phyloP scores from a whole-genome alignment of 2,329 filamentous ascomycete genomes.

The Thelonectria discophora region DNA sequence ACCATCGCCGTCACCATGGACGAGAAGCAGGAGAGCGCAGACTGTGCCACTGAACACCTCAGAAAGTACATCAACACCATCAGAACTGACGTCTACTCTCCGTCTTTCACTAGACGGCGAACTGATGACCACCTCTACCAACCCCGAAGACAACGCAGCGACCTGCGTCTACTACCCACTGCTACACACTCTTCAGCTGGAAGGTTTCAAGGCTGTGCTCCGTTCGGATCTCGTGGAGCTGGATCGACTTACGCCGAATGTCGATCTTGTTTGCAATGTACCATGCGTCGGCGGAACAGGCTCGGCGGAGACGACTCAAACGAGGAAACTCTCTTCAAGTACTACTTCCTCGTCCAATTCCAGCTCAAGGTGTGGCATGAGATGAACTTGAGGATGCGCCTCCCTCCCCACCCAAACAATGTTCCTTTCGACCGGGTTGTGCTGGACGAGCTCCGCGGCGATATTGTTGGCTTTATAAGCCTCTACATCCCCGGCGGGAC shows the following conservation, averaged over 20 bases:
- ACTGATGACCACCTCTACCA: constrained; percentile 23
- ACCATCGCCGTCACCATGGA: constrained; percentile 1
- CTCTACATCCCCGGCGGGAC: neutral
- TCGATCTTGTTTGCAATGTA: neutral
- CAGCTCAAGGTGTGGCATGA: neutral
- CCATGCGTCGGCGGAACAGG: neutral
- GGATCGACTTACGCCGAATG: neutral
- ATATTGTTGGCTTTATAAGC: constrained; percentile 44
- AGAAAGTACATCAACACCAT: neutral
- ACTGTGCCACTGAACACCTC: neutral
- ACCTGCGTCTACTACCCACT: neutral
- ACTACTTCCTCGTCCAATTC: neutral
- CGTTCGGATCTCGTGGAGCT: neutral
- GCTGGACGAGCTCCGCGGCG: constrained; percentile 42
- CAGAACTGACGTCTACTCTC: neutral
- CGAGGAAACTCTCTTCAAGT: neutral
- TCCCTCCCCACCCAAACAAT: constrained; percentile 21
- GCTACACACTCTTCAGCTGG: neutral
- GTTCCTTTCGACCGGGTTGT: constrained; percentile 47
- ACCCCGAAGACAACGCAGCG: constrained; percentile 31
- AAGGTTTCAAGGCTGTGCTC: neutral
- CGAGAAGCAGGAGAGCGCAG: neutral
- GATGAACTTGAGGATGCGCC: no score
- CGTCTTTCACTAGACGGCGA: neutral
- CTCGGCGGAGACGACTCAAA: no score